A percentile compares a stretch with the other conserved stretches of the same genome.
Conservation (phyloP, 2,329 filamentous ascomycete genomes). For the Diaporthe sp. region DNA sequence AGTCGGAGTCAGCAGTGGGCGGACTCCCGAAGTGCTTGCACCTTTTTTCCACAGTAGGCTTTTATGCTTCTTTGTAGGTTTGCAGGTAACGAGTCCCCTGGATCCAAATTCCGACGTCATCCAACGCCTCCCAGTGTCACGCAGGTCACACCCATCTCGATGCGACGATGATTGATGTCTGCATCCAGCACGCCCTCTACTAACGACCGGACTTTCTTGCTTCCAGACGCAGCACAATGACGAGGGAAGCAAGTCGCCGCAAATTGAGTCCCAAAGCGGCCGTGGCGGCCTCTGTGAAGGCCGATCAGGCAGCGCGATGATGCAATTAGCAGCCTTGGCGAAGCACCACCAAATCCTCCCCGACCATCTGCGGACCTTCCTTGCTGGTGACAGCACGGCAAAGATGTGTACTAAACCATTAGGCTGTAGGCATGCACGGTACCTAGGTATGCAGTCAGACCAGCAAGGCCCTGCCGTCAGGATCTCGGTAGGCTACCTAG, state of each 20-base stretch:
- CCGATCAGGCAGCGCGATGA: constrained; percentile 21
- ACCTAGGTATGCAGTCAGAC: background rate
- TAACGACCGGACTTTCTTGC: background rate
- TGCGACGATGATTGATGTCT: background rate
- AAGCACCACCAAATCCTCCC: background rate
- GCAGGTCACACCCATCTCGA: constrained; percentile 1
- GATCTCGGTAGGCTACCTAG: background rate
- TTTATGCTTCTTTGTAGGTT: constrained; percentile 18
- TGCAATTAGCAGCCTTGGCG: constrained; percentile 28
- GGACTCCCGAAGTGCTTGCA: background rate
- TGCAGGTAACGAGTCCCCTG: background rate
- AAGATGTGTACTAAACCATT: background rate
- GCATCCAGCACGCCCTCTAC: background rate
- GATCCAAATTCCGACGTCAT: constrained; percentile 15
- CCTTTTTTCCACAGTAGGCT: background rate
- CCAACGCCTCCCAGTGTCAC: background rate
- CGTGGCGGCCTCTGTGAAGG: background rate
- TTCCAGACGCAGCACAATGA: background rate
- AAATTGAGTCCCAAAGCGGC: constrained; percentile 7
- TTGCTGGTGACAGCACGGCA: background rate
- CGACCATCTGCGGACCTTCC: background rate
- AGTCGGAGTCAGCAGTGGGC: background rate
- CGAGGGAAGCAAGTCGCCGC: background rate
- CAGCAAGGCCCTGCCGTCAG: background rate
- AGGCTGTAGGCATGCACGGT: background rate